Base-by-base conservation (phyloP, 164 flowering plant genomes). In the Warburgia ugandensis region DNA sequence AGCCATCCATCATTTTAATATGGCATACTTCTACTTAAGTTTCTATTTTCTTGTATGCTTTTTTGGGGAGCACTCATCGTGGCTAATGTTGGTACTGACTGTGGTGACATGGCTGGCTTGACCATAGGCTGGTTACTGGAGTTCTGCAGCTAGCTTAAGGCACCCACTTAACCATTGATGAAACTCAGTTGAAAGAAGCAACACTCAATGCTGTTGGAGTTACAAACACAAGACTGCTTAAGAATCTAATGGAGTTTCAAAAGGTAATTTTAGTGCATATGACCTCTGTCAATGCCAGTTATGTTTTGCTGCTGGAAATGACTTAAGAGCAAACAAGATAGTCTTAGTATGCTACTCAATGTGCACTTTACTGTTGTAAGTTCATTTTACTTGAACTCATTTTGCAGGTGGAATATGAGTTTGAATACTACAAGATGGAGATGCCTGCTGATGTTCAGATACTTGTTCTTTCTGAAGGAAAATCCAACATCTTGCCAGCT, bases 371-470 rank as follows among this genome's bases (percentile, higher is more conserved):
- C n/a, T 48, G 38, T 9, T 12, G 32, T 5, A 48, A 43, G 30
- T 26, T 38, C 20, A 25, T 25, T 31, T 23, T 20, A 0, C 26
- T 31, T 29, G 4, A 31, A 11, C 10, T 21, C 19, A 26, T 42
- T 19, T 40, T 61, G 45, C 85, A 92, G 98, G 94, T 92, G 51
- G 94, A 80, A 29, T 88, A 92, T 66, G 94, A 85, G 57, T 92
- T 92, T 46, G 58, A 74, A 48, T 92, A 72, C 69, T 92, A 80
- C 52, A 84, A 86, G 64, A 71, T 88, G 85, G 95, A 84, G 58
- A 81, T 92, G 94, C 48, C 63, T 25, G 67, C 91, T 20, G 94
- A 92, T 68, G 73, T 83, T 29, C 94, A 88, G 58, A 22, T 92
- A 54, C 69, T 92, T 45, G 51, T 92, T 29, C 75, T 88, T 12